Percentiles rank a stretch among this genome's conserved stretches.
These are phyloP conservation scores for Torulaspora globosa DNA, from an alignment of 1,139 yeast species.

Conservation along the genomic window DNA sequence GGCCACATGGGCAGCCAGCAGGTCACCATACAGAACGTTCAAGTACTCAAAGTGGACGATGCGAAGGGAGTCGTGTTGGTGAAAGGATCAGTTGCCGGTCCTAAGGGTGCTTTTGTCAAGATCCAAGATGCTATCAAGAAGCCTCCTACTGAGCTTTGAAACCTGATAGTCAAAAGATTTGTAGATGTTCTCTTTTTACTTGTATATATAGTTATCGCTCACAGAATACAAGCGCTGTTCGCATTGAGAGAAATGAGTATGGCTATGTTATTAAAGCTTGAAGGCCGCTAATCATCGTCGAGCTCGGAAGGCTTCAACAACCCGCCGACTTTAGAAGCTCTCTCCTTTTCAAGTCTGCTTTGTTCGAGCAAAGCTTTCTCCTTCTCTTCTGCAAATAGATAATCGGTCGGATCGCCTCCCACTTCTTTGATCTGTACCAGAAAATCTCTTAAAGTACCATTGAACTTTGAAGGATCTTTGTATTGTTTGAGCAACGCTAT, in stretches of 20 bases:
- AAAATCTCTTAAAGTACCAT: slow-evolving; percentile 88
- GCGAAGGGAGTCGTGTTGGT: slow-evolving; percentile 77
- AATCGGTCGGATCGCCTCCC: slow-evolving; percentile 91
- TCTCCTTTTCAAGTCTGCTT: slow-evolving; percentile 66
- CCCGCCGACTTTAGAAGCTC: slow-evolving; percentile 87
- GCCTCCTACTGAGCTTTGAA: slow-evolving; percentile 14
- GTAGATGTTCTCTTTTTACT: slow-evolving; percentile 4
- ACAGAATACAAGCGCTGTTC: slow-evolving; percentile 1
- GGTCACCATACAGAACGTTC: slow-evolving; percentile 70
- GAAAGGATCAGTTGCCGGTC: slow-evolving; percentile 90
- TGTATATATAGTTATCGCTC: slow-evolving; percentile 9
- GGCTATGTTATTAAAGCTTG: not conserved
- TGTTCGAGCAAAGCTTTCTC: slow-evolving; percentile 72
- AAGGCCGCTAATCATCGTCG: slow-evolving; percentile 54
- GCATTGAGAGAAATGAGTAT: not conserved
- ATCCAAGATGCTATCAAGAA: slow-evolving; percentile 71
- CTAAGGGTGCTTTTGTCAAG: slow-evolving; percentile 69
- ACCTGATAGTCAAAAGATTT: not conserved
- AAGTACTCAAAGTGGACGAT: slow-evolving; percentile 74
- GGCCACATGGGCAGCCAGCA: slow-evolving; percentile 87
- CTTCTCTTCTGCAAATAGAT: slow-evolving; percentile 89
- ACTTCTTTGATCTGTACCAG: slow-evolving; percentile 91
- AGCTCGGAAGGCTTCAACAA: slow-evolving; percentile 93
- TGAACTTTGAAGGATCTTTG: slow-evolving; percentile 70
- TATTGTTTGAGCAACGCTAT: slow-evolving; percentile 71